Percentiles rank a stretch among this genome's conserved stretches.
Evolutionary conservation across 2,329 filamentous ascomycete species (phyloP).

Genomic region (Pestalotiopsis sp.): DNA sequence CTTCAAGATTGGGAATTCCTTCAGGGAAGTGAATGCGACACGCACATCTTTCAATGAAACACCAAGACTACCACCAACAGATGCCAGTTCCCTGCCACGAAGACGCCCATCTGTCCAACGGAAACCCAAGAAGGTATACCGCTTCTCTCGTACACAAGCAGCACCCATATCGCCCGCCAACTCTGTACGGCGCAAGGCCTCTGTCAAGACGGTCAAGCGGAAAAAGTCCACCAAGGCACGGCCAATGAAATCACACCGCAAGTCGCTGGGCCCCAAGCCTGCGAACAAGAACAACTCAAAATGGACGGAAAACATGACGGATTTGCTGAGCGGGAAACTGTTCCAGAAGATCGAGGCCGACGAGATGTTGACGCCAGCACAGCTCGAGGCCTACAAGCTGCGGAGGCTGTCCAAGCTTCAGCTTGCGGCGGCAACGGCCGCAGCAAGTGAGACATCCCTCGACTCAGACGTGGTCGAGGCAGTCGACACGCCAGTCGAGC

Average conservation of each 20-base stretch:
- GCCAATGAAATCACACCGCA: conserved; percentile 27
- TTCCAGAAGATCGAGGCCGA: conserved; percentile 58
- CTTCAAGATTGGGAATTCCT: conserved; percentile 43
- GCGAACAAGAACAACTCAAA: conserved; percentile 35
- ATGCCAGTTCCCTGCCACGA: neutral
- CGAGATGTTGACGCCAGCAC: conserved; percentile 57
- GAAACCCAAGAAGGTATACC: conserved; percentile 17
- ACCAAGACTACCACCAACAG: conserved; percentile 27
- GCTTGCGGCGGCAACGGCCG: conserved; percentile 24
- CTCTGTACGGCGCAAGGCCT: conserved; percentile 28
- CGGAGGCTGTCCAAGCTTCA: conserved; percentile 34
- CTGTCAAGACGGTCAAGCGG: conserved; percentile 37
- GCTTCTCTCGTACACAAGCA: conserved; percentile 18
- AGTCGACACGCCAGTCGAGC: conserved; percentile 44
- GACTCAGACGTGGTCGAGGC: conserved; percentile 28
- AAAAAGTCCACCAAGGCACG: conserved; percentile 41
- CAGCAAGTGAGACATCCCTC: conserved; percentile 29
- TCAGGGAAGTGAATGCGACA: conserved; percentile 36
- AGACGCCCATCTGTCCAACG: neutral
- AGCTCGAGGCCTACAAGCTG: conserved; percentile 46
- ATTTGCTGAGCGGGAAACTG: conserved; percentile 53
- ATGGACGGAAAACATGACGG: conserved; percentile 60
- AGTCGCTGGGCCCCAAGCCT: conserved; percentile 24
- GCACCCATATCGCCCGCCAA: conserved; percentile 19
- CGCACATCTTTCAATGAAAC: conserved; percentile 27